These are phyloP conservation scores for Dioscorea cayenensis DNA, from an alignment of 116 monocot species.

Conservation along the genomic window DNA sequence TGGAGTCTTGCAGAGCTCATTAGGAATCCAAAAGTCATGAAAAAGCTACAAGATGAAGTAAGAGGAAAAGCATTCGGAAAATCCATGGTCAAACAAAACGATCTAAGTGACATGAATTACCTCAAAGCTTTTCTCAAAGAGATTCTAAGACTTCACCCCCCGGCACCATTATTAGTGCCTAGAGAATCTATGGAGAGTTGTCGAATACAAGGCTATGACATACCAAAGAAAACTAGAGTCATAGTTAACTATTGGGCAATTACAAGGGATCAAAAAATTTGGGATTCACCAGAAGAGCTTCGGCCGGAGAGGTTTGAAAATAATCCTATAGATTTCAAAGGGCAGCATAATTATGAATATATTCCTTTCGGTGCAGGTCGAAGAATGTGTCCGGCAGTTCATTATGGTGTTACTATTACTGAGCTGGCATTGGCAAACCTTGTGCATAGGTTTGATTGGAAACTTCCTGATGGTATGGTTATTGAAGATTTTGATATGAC, in stretches of 20 bases:
- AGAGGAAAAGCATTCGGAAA: background rate
- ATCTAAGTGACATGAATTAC: constrained; percentile 4
- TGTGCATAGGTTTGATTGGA: constrained; percentile 1
- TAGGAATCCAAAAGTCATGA: background rate
- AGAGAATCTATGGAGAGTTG: constrained; percentile 2
- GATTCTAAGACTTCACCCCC: background rate
- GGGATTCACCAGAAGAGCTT: constrained; percentile 9
- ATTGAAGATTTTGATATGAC: constrained; percentile 2
- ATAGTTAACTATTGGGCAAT: constrained; percentile 7
- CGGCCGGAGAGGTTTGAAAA: constrained; percentile 11
- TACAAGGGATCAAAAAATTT: background rate
- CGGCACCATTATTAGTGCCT: background rate
- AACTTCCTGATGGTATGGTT: background rate
- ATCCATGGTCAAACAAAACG: constrained; percentile 1
- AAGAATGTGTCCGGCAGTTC: constrained; percentile 1
- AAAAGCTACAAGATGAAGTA: background rate
- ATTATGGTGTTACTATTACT: background rate
- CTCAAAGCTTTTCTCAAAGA: constrained; percentile 4
- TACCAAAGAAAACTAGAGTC: constrained; percentile 4
- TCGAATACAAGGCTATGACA: constrained; percentile 3
- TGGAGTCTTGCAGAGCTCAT: constrained; percentile 7
- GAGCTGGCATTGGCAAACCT: constrained; percentile 6
- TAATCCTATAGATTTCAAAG: background rate
- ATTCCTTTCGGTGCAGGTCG: constrained; percentile 5
- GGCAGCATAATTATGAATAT: background rate